Base-by-base conservation (phyloP, 495 filamentous ascomycete genomes). In the Neurospora sp. region DNA sequence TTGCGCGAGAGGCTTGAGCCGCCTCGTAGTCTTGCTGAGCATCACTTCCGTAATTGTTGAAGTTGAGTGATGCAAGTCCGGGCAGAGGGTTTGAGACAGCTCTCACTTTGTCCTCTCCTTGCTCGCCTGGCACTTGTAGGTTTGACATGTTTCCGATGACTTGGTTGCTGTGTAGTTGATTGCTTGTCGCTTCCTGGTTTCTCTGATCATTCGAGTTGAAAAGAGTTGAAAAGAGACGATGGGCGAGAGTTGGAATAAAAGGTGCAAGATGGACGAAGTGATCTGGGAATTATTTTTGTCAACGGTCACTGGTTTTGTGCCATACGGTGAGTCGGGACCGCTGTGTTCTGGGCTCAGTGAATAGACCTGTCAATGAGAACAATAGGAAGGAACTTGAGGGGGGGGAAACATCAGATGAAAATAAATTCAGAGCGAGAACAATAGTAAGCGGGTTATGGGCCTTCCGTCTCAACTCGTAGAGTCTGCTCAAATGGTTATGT, bases 1-100 rank as follows among this genome's bases (percentile, higher is more conserved):
- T 71, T 18, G 66, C 68, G 42, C 78, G 77, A n/a, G 71, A 73
- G 27, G 42, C 70, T 31, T 39, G 22, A 1, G 69, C 74, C 53
- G 74, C 72, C 40, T 61, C 66, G 18, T 72, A 72, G 31, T 66
- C 16, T 35, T 72, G 74, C 31, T 68, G 66, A 22, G 40, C 73
- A 27, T 16, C 70, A 2, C 40, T 38, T 31, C 37, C 3, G 7
- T 27, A 12, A 16, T 44, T 40, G 31, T 59, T 40, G 16, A 39
- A 16, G 31, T 12, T 37, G 12, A 76, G 69, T 6, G 14, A 22
- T 37, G 37, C 69, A 12, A 72, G 27, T 16, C 70, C 59, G 6
- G 69, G 73, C 37, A 71, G 3, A 39, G 69, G 73, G 20, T 74
- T 11, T 39, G 37, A 66, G 53, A 66, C 53, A 37, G 53, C 53